Evolutionary conservation across 345 rosid species (phyloP).

Genomic region (Carallia brachiata): DNA sequence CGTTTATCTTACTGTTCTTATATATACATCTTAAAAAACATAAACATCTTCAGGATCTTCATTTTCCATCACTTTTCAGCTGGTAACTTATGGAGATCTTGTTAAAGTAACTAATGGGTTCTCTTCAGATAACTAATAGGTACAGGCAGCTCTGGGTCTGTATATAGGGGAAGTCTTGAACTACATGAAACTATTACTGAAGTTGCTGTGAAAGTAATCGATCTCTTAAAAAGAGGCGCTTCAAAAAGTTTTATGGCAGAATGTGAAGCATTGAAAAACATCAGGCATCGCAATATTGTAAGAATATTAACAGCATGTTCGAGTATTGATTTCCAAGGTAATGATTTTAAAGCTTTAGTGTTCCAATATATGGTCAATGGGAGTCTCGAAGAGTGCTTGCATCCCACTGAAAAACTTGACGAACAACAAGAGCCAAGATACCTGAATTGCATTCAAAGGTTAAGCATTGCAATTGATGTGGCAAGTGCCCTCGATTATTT

Average conservation of each 20-base stretch:
- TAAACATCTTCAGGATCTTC: neutral
- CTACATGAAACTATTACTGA: neutral
- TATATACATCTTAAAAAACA: neutral
- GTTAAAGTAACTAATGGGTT: constrained; percentile 1
- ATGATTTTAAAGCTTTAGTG: constrained; percentile 12
- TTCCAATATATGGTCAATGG: constrained; percentile 7
- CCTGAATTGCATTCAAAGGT: neutral
- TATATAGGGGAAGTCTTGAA: neutral
- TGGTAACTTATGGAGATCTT: constrained; percentile 1
- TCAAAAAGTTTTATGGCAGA: constrained; percentile 7
- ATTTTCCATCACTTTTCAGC: neutral
- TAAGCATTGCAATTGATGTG: constrained; percentile 7
- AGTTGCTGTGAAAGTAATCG: constrained; percentile 7
- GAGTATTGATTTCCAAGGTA: constrained; percentile 5
- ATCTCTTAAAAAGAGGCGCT: neutral
- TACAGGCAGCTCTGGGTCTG: constrained; percentile 3
- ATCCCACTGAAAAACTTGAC: neutral
- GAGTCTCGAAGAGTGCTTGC: constrained; percentile 11
- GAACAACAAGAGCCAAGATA: neutral
- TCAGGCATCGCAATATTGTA: constrained; percentile 4
- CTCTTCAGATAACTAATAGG: constrained; percentile 7
- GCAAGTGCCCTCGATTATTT: constrained; percentile 1
- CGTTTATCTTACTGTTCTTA: neutral
- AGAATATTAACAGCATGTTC: constrained; percentile 4
- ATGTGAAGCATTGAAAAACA: constrained; percentile 1